These are phyloP conservation scores for Cryptosporidium andersoni DNA, from an alignment of 169 alveolate genomes.

Conservation along the genomic window DNA sequence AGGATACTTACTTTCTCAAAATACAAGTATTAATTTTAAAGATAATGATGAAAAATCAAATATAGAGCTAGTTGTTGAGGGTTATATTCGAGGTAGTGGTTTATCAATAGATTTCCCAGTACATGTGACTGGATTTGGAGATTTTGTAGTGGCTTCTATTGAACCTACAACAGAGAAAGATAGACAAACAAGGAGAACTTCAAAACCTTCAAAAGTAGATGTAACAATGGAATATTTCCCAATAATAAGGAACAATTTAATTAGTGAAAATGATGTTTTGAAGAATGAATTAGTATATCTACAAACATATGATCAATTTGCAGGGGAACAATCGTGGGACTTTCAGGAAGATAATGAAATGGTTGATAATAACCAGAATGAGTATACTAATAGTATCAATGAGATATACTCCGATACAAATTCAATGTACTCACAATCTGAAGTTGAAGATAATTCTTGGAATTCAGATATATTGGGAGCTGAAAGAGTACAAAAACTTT, in stretches of 20 bases:
- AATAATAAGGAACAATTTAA: conserved; percentile 30
- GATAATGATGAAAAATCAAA: not conserved
- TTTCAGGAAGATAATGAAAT: conserved; percentile 77
- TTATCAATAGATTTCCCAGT: conserved; percentile 76
- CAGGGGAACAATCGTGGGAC: conserved; percentile 83
- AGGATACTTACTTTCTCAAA: conserved; percentile 73
- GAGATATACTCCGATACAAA: not conserved
- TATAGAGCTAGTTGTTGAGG: conserved; percentile 74
- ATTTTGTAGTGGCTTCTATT: conserved; percentile 76
- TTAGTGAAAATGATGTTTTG: conserved; percentile 20
- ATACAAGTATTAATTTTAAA: conserved; percentile 9
- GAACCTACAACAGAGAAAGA: conserved; percentile 14
- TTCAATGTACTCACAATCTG: not conserved
- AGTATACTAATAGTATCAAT: no score
- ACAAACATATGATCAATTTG: conserved; percentile 55
- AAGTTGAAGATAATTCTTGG: no score
- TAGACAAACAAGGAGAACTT: not conserved
- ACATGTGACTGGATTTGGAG: conserved; percentile 83
- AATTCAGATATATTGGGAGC: no score
- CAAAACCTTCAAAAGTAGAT: not conserved
- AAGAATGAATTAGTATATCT: conserved; percentile 5
- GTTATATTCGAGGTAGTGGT: conserved; percentile 79
- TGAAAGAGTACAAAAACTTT: no score
- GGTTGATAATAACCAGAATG: conserved; percentile 3
- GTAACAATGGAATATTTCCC: conserved; percentile 25